Percentiles rank a stretch among this genome's conserved stretches.
Conservation (phyloP, 208 protist genomes). For the Acanthamoeba royreba region DNA sequence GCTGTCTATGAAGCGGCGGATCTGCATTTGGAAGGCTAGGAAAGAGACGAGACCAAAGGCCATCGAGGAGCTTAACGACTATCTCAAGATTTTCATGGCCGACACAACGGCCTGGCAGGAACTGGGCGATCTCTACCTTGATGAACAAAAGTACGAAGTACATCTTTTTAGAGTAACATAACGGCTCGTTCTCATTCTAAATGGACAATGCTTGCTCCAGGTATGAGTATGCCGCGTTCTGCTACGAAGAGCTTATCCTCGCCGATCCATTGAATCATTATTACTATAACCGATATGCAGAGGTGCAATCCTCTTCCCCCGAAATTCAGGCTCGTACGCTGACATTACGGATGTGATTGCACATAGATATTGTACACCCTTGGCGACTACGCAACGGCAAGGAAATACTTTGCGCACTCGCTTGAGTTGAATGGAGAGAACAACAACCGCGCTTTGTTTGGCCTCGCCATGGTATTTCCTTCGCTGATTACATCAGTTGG, state of each 20-base stretch:
- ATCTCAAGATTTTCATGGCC: conserved; percentile 39
- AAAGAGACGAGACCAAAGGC: background rate
- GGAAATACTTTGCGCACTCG: conserved; percentile 46
- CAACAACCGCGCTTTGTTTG: conserved; percentile 22
- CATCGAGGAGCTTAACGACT: conserved; percentile 45
- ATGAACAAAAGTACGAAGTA: background rate
- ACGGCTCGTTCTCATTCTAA: too few relatives aligned
- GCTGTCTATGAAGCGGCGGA: background rate
- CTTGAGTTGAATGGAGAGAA: conserved; percentile 13
- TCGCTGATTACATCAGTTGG: background rate
- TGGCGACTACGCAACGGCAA: background rate
- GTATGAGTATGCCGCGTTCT: background rate
- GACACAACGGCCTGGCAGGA: conserved; percentile 41
- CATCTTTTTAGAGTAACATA: background rate
- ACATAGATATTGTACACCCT: conserved; percentile 1
- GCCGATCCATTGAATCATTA: conserved; percentile 18
- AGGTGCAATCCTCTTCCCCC: background rate
- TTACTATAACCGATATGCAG: conserved; percentile 21
- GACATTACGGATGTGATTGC: too few relatives aligned
- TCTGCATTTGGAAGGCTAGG: background rate
- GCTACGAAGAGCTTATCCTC: conserved; percentile 38
- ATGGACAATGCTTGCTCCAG: too few relatives aligned
- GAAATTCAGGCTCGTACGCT: background rate
- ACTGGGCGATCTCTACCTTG: conserved; percentile 39
- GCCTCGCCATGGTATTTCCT: background rate